phyloP scores from a whole-genome alignment of 169 alveolate species.

The Cryptosporidium parvum region DNA sequence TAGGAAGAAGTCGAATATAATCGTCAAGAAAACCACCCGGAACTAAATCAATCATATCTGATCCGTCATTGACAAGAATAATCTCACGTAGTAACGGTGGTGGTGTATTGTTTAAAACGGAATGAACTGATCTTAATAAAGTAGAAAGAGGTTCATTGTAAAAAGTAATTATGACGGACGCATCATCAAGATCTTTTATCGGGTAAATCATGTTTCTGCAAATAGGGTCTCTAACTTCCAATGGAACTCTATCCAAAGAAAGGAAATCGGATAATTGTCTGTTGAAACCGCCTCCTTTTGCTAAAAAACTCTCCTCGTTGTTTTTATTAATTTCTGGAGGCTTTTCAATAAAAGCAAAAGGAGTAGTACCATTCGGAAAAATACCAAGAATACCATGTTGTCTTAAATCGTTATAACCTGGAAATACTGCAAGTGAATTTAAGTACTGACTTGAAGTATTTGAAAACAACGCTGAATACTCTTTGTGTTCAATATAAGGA shows the following conservation, averaged over 20 bases:
- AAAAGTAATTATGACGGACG: conserved; percentile 75
- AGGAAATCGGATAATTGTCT: conserved; percentile 53
- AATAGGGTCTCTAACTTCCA: conserved; percentile 44
- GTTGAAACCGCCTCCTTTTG: conserved; percentile 60
- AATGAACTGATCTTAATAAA: conserved; percentile 78
- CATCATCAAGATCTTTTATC: conserved; percentile 70
- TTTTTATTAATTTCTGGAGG: conserved; percentile 19
- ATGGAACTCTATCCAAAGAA: conserved; percentile 53
- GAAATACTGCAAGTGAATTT: conserved; percentile 61
- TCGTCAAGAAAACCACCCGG: conserved; percentile 78
- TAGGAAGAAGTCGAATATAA: conserved; percentile 73
- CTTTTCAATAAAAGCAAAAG: conserved; percentile 29
- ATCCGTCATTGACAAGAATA: conserved; percentile 77
- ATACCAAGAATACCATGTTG: conserved; percentile 69
- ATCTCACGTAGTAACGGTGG: conserved; percentile 79
- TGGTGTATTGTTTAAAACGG: conserved; percentile 80
- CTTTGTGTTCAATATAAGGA: conserved; percentile 64
- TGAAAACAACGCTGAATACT: conserved; percentile 18
- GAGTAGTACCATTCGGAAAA: conserved; percentile 71
- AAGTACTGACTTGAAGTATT: conserved; percentile 21
- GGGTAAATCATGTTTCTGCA: conserved; percentile 38
- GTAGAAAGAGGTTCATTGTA: conserved; percentile 77
- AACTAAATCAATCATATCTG: conserved; percentile 72
- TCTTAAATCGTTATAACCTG: conserved; percentile 38
- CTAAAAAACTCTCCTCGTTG: conserved; percentile 10